Evolutionary conservation across 1,284 basidiomycete species (phyloP).

Genomic region (Phylloporus sp.): DNA sequence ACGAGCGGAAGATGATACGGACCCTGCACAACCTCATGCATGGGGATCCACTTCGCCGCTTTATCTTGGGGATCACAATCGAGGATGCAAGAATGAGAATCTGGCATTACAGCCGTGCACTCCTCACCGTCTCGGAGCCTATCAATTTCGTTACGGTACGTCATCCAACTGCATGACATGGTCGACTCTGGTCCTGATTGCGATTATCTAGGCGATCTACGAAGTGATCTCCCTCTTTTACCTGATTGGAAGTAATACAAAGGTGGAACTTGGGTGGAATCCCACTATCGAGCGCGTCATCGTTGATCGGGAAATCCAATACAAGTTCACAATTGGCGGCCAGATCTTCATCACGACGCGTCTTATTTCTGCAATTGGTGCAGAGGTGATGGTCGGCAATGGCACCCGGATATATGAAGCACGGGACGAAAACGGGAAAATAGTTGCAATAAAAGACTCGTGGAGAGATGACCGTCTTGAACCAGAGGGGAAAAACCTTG

Average conservation of each 20-base stretch:
- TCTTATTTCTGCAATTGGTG: conserved; percentile 3
- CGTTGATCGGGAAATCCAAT: background rate
- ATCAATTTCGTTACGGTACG: conserved; percentile 13
- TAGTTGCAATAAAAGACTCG: conserved; percentile 12
- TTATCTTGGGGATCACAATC: conserved; percentile 17
- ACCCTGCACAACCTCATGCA: conserved; percentile 19
- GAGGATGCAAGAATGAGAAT: conserved; percentile 16
- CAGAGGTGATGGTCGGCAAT: conserved; percentile 9
- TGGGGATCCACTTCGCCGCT: conserved; percentile 15
- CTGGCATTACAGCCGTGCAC: conserved; percentile 8
- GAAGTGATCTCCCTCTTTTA: conserved; percentile 8
- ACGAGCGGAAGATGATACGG: conserved; percentile 20
- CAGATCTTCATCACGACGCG: background rate
- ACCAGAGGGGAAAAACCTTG: conserved; percentile 7
- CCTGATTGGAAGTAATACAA: conserved; percentile 1
- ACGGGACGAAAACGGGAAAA: background rate
- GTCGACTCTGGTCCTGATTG: background rate
- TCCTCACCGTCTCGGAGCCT: conserved; percentile 7
- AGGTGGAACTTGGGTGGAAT: conserved; percentile 20
- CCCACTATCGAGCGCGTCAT: conserved; percentile 3
- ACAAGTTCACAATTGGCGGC: conserved; percentile 8
- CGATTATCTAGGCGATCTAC: background rate
- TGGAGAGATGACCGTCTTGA: conserved; percentile 6
- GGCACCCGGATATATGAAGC: conserved; percentile 17
- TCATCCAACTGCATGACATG: background rate